phyloP scores from a whole-genome alignment of 2,329 filamentous ascomycete genomes.

The Ophiostoma ips region DNA sequence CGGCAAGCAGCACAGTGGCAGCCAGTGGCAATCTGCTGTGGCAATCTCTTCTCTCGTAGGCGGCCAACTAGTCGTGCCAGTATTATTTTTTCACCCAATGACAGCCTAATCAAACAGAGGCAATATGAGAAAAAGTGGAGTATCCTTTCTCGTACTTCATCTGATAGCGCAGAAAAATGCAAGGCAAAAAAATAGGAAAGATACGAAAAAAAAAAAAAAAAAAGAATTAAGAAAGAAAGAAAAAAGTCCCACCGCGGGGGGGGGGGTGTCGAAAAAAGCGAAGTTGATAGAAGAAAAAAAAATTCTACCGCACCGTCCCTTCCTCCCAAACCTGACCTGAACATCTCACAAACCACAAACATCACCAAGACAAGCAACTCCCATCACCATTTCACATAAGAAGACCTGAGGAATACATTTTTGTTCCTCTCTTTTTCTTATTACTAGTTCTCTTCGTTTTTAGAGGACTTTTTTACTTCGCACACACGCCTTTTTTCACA shows the following conservation, averaged over 20 bases:
- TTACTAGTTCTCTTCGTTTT: neutral
- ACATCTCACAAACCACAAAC: neutral
- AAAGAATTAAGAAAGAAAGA: neutral
- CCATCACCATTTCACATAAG: slow-evolving; percentile 1
- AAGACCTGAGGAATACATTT: neutral
- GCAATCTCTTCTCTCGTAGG: too few species aligned
- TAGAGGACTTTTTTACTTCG: slow-evolving; percentile 2
- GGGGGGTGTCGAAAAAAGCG: neutral
- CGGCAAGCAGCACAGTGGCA: too few species aligned
- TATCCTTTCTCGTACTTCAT: neutral
- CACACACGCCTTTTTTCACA: neutral
- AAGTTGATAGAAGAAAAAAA: neutral
- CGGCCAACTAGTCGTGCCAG: too few species aligned
- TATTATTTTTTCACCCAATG: too few species aligned
- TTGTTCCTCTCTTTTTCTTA: slow-evolving; percentile 2
- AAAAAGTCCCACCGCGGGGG: neutral
- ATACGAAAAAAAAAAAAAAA: neutral
- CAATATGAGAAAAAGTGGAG: neutral
- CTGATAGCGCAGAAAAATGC: slow-evolving; percentile 1
- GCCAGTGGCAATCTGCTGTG: too few species aligned
- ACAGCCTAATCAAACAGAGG: too few species aligned
- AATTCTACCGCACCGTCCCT: neutral
- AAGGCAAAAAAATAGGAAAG: neutral
- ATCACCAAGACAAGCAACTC: neutral
- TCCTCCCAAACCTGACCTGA: neutral